A percentile compares a stretch with the other conserved stretches of the same genome.
Evolutionary conservation across 164 flowering plant genomes (phyloP).

Genomic region (Chimonanthus salicifolius): DNA sequence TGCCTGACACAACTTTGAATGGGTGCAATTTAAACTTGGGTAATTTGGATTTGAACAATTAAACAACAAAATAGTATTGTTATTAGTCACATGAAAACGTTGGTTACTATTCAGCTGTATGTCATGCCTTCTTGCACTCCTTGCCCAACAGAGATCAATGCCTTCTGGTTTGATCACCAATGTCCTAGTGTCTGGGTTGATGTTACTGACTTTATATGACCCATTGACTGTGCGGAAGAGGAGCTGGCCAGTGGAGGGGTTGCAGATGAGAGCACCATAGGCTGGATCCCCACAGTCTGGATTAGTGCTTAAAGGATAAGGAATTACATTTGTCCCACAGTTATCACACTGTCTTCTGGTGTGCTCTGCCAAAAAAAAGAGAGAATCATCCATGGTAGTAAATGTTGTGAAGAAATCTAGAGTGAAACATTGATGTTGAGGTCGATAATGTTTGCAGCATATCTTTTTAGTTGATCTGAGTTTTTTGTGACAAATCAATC

Average conservation of each 20-base stretch:
- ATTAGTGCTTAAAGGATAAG: constrained; percentile 13
- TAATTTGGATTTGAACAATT: not conserved
- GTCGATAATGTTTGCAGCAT: too few species aligned
- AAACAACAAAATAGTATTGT: not conserved
- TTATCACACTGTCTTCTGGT: not conserved
- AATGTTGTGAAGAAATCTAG: too few species aligned
- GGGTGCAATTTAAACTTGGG: not conserved
- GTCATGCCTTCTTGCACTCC: not conserved
- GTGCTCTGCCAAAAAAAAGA: not conserved
- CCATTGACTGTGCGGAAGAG: not conserved
- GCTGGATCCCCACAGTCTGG: constrained; percentile 9
- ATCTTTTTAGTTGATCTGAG: too few species aligned
- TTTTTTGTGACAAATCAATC: too few species aligned
- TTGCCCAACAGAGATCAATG: not conserved
- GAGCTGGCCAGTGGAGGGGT: not conserved
- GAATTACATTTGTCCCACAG: constrained; percentile 8
- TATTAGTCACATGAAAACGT: not conserved
- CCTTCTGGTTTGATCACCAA: constrained; percentile 3
- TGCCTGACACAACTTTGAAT: not conserved
- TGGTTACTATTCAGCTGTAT: not conserved
- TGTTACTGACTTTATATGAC: not conserved
- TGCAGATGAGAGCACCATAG: not conserved
- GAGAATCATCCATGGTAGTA: not conserved
- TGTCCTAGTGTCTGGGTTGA: constrained; percentile 1
- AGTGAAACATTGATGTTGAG: too few species aligned